Percentiles rank a stretch among this genome's conserved stretches.
These are phyloP conservation scores for Hypoxylon trugodes DNA, from an alignment of 495 filamentous ascomycete genomes.

Conservation along the genomic window DNA sequence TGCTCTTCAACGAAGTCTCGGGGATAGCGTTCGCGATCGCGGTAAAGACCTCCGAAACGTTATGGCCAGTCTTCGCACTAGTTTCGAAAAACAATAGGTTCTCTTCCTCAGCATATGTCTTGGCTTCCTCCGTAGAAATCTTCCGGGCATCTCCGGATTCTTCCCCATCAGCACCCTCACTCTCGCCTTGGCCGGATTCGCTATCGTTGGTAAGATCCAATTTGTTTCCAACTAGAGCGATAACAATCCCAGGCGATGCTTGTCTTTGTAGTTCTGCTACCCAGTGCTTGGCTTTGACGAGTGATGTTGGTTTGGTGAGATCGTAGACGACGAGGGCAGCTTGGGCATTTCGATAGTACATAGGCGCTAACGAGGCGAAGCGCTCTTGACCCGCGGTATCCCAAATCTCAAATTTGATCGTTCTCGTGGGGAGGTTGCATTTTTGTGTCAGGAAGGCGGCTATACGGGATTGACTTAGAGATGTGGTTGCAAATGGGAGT, in stretches of 20 bases:
- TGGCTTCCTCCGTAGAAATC: conserved; percentile 87
- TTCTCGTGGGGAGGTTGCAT: conserved; percentile 93
- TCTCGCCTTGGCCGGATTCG: conserved; percentile 50
- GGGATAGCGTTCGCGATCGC: conserved; percentile 98
- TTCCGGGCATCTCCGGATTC: conserved; percentile 85
- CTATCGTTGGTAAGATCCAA: conserved; percentile 79
- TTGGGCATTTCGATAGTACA: conserved; percentile 99
- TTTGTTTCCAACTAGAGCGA: conserved; percentile 97
- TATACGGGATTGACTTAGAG: conserved; percentile 46
- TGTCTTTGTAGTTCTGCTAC: conserved; percentile 97
- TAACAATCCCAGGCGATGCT: conserved; percentile 97
- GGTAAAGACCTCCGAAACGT: conserved; percentile 95
- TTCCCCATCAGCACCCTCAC: conserved; percentile 59
- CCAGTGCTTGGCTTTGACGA: conserved; percentile 98
- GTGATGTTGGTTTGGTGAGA: conserved; percentile 93
- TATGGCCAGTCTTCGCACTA: conserved; percentile 92
- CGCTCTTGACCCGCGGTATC: conserved; percentile 99
- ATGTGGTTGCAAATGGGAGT: neutral
- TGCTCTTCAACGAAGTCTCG: conserved; percentile 91
- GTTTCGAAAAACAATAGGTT: conserved; percentile 95
- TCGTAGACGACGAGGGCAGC: conserved; percentile 99
- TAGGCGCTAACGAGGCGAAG: conserved; percentile 94
- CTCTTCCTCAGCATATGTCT: conserved; percentile 93
- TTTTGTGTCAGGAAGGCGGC: conserved; percentile 99
- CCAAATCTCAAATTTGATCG: conserved; percentile 99